phyloP scores from a whole-genome alignment of 257 asterid genomes.

The Solanum habrochaites region DNA sequence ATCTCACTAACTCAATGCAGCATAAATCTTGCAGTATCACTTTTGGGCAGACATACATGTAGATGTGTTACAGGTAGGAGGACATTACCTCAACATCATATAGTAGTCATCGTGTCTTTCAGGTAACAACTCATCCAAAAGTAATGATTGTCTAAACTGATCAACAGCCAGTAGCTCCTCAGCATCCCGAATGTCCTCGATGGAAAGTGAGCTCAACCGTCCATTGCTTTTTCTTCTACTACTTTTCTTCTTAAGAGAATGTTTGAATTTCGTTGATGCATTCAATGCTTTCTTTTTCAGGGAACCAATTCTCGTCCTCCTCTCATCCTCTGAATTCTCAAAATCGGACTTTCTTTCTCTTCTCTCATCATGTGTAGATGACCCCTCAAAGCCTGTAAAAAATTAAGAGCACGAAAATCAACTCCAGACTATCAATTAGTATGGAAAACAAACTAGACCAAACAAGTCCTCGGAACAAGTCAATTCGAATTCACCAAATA shows the following conservation, averaged over 20 bases:
- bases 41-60: not conserved
- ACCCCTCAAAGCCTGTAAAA: constrained; percentile 79
- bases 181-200: constrained; percentile 88
- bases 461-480: not conserved
- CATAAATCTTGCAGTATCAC: not conserved
- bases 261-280: constrained; percentile 90
- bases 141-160: constrained; percentile 72
- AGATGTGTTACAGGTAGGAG: not conserved
- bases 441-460: not conserved
- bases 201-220: constrained; percentile 79
- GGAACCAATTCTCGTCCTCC: constrained; percentile 72
- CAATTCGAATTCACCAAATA: not conserved
- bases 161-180: constrained; percentile 85
- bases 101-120: constrained; percentile 87
- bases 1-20: not conserved
- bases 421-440: not conserved
- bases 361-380: constrained; percentile 77
- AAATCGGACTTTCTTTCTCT: constrained; percentile 86
- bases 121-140: constrained; percentile 76
- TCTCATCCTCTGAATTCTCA: constrained; percentile 94
- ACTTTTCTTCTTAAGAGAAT: constrained; percentile 88
- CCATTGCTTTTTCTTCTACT: constrained; percentile 74
- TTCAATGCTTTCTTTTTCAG: constrained; percentile 88
- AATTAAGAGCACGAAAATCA: not conserved
- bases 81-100: constrained; percentile 75